Evolutionary conservation across 805 yeast species (phyloP), one percentile per base, ranked within the genome.

Genomic region (Sporopachydermia quercuum): DNA sequence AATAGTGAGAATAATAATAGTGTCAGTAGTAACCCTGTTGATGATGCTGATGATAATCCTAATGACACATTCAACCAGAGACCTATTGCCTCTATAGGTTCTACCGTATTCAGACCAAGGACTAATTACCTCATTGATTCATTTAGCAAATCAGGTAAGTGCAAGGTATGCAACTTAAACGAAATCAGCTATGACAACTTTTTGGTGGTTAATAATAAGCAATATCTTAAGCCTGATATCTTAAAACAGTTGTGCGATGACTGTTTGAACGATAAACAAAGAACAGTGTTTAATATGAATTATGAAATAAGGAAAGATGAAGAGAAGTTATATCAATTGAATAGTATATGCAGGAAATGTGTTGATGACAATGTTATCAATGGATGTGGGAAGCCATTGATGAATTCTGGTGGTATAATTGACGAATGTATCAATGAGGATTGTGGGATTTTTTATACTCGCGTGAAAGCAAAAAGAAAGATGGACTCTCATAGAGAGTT

Each of bases 391-490:
- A n/a, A 8, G 8, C 13, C n/a, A 8, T 23, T 23, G n/a, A 23
- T n/a, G 8, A n/a, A 23, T 3, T 34, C 52, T 2, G 49, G 56
- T n/a, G 57, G 53, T 3, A 52, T 57, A 1, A 54, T 59, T 1
- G 46, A 58, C 1, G 41, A 48, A 1, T 83, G 93, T 51, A 58
- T 56, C 4, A 78, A 83, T 36, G 67, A 66, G 27, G 85, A 77
- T 49, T 83, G 93, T 51, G 66, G 76, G 0, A 59, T 76, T 1
- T 81, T 66, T 50, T 82, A 66, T 49, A 62, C 71, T 4, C 63
- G 76, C 38, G 58, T 68, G 8, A 70, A 71, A 47, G 58, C 66
- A 2, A 40, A 44, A 3, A 57, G 55, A 27, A 58, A 54, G 34
- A 40, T 62, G 3, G 38, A 45, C 5, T 40, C 19, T 5, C n/a